Evolutionary conservation across 306 rosid species (phyloP).

Genomic region (Medicago ruthenica): DNA sequence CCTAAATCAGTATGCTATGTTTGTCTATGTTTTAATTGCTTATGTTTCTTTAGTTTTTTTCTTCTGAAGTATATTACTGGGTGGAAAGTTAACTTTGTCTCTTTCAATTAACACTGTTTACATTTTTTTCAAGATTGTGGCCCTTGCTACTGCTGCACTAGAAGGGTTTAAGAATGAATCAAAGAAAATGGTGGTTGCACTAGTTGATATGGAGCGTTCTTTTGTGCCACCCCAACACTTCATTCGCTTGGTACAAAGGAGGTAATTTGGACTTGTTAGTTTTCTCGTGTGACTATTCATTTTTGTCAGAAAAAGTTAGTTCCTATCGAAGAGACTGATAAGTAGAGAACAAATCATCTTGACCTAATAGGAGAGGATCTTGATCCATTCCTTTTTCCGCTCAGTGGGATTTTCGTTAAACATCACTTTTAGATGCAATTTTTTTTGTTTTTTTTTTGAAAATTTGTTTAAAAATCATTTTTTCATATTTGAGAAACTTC

Average conservation of each 20-base stretch:
- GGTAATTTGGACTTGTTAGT: slow-evolving; percentile 51
- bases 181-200: slow-evolving; percentile 95
- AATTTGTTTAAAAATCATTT: not conserved
- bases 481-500: not conserved
- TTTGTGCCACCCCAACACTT: slow-evolving; percentile 99
- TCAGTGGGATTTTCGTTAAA: not conserved
- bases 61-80: slow-evolving; percentile 9
- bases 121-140: slow-evolving; percentile 65
- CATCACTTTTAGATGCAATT: not conserved
- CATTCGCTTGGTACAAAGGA: slow-evolving; percentile 93
- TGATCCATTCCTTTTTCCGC: not conserved
- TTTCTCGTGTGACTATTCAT: not conserved
- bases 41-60: not conserved
- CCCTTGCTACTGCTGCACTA: slow-evolving; percentile 85
- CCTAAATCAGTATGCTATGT: slow-evolving; percentile 17
- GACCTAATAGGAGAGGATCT: no score
- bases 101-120: slow-evolving; percentile 35
- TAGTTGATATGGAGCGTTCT: slow-evolving; percentile 99
- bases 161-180: slow-evolving; percentile 90
- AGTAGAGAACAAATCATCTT: no score
- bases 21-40: slow-evolving; percentile 1
- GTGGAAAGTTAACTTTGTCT: slow-evolving; percentile 22
- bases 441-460: no score
- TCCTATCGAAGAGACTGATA: no score
- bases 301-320: no score